Evolutionary conservation across 441 rosid species (phyloP).

Genomic region (Erodium moschatum): DNA sequence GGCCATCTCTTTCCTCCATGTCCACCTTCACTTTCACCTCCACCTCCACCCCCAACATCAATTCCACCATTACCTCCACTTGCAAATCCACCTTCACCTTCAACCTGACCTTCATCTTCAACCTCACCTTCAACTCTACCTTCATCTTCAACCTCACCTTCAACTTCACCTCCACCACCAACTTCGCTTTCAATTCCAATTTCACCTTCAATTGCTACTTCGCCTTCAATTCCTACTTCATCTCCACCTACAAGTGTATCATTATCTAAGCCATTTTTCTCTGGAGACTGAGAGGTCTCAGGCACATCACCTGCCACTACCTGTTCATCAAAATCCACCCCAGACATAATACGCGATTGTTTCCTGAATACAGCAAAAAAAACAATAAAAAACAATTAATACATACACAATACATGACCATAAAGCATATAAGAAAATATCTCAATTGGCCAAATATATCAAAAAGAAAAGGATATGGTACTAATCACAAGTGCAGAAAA

Average conservation of each 20-base stretch:
- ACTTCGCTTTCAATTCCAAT: background rate
- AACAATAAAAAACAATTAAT: background rate
- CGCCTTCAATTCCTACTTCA: background rate
- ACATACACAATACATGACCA: background rate
- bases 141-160: background rate
- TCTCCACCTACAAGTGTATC: background rate
- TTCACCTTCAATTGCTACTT: background rate
- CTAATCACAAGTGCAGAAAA: background rate
- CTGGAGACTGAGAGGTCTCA: background rate
- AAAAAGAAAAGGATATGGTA: too few species aligned
- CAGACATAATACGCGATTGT: background rate
- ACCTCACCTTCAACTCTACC: background rate
- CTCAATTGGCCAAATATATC: background rate
- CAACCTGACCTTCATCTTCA: background rate
- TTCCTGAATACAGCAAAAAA: background rate
- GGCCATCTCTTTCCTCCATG: conserved; percentile 24
- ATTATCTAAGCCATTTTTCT: background rate
- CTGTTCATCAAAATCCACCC: conserved; percentile 10
- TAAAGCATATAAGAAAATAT: background rate
- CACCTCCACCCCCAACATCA: background rate
- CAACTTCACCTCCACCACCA: background rate
- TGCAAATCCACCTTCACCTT: background rate
- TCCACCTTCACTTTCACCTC: background rate
- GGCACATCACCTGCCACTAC: background rate
- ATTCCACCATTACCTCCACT: background rate